These are phyloP conservation scores for Ogataea minuta DNA, from an alignment of 805 yeast species.

Conservation along the genomic window DNA sequence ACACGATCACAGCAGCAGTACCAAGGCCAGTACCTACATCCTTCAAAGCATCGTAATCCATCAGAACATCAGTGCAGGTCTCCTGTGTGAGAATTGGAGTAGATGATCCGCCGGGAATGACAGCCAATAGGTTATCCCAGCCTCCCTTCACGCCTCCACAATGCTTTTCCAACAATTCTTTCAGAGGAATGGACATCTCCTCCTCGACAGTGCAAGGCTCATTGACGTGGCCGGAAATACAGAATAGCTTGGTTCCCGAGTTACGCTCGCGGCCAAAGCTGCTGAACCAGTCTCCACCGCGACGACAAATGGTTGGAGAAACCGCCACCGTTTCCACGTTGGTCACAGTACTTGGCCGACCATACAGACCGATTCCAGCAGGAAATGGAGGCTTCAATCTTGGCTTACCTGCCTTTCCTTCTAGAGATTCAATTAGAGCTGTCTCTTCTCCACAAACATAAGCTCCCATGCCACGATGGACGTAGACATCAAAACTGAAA, in stretches of 20 bases:
- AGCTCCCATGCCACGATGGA: conserved; percentile 94
- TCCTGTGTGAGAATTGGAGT: conserved; percentile 77
- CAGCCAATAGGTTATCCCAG: conserved; percentile 87
- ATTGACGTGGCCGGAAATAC: conserved; percentile 88
- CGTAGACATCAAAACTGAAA: conserved; percentile 75
- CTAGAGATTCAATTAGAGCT: conserved; percentile 81
- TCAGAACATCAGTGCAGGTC: conserved; percentile 63
- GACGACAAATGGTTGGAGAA: conserved; percentile 83
- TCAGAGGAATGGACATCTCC: conserved; percentile 87
- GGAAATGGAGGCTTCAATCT: conserved; percentile 94
- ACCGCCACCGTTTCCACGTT: conserved; percentile 91
- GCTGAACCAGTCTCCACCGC: conserved; percentile 88
- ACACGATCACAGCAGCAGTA: conserved; percentile 89
- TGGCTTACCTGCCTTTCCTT: conserved; percentile 93
- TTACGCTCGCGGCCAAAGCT: conserved; percentile 83
- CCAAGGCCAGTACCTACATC: conserved; percentile 88
- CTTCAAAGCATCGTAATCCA: conserved; percentile 86
- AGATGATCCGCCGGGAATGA: conserved; percentile 88
- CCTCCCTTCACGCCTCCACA: conserved; percentile 92
- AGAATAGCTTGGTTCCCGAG: conserved; percentile 77
- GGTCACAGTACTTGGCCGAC: conserved; percentile 88
- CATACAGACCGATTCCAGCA: conserved; percentile 88
- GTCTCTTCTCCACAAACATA: conserved; percentile 93
- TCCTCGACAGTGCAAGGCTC: conserved; percentile 93
- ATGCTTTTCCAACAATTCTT: conserved; percentile 79